Conservation (phyloP, 176 grass and related monocot genomes). For the Lolium perenne region DNA sequence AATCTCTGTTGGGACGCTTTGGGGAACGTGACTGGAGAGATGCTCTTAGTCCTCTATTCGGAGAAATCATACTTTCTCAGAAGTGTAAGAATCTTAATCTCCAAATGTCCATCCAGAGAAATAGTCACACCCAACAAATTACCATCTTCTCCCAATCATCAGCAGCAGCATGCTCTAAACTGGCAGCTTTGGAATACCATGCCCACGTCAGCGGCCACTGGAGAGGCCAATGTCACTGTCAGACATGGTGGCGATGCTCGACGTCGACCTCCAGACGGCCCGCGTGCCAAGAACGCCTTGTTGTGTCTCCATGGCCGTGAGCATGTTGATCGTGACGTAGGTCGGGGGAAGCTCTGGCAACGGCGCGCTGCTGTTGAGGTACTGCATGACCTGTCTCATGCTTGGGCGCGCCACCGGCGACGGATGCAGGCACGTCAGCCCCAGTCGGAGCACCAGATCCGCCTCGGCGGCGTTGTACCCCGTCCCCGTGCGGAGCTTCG, state of each 20-base stretch:
- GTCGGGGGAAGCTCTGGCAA: constrained; percentile 40
- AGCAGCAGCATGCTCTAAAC: background rate
- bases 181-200: background rate
- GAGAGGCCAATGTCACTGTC: constrained; percentile 33
- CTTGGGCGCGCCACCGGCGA: constrained; percentile 35
- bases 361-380: constrained; percentile 37
- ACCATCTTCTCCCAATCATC: background rate
- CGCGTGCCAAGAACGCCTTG: constrained; percentile 7
- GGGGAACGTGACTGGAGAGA: no score
- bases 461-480: constrained; percentile 46
- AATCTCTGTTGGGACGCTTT: no score
- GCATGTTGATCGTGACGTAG: constrained; percentile 41
- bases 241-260: constrained; percentile 35
- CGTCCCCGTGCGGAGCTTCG: constrained; percentile 26
- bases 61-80: no score
- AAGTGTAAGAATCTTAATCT: no score
- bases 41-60: no score
- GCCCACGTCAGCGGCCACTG: constrained; percentile 25
- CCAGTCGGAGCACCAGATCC: constrained; percentile 31
- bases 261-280: constrained; percentile 14
- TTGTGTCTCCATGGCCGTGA: constrained; percentile 23
- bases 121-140: no score
- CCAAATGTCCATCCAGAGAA: no score
- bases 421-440: constrained; percentile 49
- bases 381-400: constrained; percentile 49